Evolutionary conservation across 169 alveolate genomes (phyloP).

Genomic region (Besnoitia besnoiti): DNA sequence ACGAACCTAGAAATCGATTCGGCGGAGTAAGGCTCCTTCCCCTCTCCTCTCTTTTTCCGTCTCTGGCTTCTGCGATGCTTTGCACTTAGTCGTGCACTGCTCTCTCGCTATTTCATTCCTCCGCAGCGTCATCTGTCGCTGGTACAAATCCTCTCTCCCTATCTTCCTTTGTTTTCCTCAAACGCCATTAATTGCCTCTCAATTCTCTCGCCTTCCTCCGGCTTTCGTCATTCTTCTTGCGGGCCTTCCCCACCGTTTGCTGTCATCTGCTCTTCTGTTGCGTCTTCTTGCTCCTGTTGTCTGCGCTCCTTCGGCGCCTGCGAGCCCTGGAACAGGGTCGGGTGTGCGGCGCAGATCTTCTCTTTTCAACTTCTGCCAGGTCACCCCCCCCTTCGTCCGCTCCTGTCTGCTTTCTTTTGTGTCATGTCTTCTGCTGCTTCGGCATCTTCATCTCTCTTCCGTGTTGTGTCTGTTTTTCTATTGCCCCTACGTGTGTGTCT

Average conservation of each 20-base stretch:
- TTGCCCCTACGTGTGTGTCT: neutral
- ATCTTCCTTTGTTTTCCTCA: neutral
- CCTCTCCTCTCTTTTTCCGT: neutral
- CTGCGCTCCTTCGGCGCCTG: too few species aligned
- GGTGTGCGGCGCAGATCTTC: neutral
- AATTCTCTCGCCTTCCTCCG: neutral
- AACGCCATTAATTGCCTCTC: neutral
- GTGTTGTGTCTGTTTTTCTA: too few species aligned
- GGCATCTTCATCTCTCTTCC: neutral
- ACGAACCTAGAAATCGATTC: conserved; percentile 69
- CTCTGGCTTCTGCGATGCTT: neutral
- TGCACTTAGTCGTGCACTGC: neutral
- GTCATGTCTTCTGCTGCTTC: neutral
- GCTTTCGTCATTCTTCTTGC: neutral
- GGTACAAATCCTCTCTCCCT: neutral
- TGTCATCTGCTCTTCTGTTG: neutral
- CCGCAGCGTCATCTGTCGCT: neutral
- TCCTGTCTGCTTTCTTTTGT: neutral
- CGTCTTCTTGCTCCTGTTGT: neutral
- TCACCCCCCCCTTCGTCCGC: neutral
- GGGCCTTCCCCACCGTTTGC: neutral
- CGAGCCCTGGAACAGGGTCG: neutral
- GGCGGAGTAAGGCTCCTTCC: conserved; percentile 47
- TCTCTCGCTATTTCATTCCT: neutral
- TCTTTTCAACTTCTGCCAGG: neutral